These are phyloP conservation scores for Zygotorulaspora florentina DNA, from an alignment of 805 yeast species.

Conservation along the genomic window DNA sequence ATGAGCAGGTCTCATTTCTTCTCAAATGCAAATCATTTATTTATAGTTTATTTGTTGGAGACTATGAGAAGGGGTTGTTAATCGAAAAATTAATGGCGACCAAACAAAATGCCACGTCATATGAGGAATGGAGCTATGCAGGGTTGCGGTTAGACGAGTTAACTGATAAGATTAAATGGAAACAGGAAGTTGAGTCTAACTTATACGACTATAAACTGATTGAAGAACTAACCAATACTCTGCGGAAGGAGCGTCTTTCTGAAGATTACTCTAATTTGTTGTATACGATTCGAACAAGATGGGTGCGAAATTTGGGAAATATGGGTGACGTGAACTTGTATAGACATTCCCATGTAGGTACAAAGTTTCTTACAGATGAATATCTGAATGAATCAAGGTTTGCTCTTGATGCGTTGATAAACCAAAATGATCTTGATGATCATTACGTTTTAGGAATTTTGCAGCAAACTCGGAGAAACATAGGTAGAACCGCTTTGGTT, in stretches of 20 bases:
- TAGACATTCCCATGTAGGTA: conserved; percentile 77
- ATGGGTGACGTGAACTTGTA: conserved; percentile 79
- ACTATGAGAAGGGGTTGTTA: conserved; percentile 34
- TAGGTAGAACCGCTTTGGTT: conserved; percentile 93
- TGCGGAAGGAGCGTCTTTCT: conserved; percentile 53
- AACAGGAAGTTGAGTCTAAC: conserved; percentile 52
- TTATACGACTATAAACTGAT: conserved; percentile 71
- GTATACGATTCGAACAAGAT: conserved; percentile 74
- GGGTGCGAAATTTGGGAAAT: conserved; percentile 82
- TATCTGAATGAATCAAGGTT: conserved; percentile 72
- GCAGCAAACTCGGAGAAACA: conserved; percentile 82
- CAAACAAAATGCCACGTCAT: conserved; percentile 48
- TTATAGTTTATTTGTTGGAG: conserved; percentile 20
- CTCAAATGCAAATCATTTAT: conserved; percentile 13
- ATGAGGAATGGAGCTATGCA: conserved; percentile 62
- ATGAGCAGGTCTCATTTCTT: conserved; percentile 8
- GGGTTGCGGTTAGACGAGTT: conserved; percentile 62
- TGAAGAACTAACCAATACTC: conserved; percentile 45
- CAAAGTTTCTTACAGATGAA: conserved; percentile 77
- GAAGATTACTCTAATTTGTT: conserved; percentile 59
- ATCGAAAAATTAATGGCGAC: conserved; percentile 40
- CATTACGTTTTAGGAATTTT: conserved; percentile 69
- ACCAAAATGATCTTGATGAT: conserved; percentile 50
- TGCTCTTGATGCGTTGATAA: conserved; percentile 29
- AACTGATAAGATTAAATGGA: conserved; percentile 70